phyloP scores from a whole-genome alignment of 148 eudicot species.

The Selenicereus undatus region DNA sequence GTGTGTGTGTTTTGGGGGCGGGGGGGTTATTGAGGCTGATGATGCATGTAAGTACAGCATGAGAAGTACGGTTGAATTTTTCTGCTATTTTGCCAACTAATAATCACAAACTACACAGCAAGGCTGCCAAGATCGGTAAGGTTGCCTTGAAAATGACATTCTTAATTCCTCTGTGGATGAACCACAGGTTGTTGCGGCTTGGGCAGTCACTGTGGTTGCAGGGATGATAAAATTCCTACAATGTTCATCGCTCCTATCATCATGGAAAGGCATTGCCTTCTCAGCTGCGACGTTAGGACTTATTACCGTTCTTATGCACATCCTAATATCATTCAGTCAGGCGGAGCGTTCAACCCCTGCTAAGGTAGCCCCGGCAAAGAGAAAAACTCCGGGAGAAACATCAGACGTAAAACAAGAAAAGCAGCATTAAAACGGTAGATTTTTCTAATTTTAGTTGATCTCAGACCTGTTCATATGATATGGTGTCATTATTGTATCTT shows the following conservation, averaged over 20 bases:
- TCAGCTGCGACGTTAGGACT: conserved; percentile 45
- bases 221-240: conserved; percentile 55
- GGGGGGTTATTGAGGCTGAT: no score
- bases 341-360: conserved; percentile 82
- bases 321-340: conserved; percentile 72
- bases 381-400: conserved; percentile 28
- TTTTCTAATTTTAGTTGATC: neutral
- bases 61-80: no score
- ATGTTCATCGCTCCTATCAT: conserved; percentile 62
- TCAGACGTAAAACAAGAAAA: conserved; percentile 25
- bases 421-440: conserved; percentile 22
- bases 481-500: conserved; percentile 12
- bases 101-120: no score
- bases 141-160: neutral
- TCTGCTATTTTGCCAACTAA: no score
- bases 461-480: conserved; percentile 10
- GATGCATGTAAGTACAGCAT: no score
- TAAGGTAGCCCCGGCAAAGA: conserved; percentile 49
- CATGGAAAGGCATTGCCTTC: conserved; percentile 75
- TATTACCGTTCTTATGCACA: conserved; percentile 70
- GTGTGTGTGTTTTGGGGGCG: no score
- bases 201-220: conserved; percentile 47
- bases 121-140: no score
- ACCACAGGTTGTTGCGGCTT: conserved; percentile 54
- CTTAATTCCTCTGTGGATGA: neutral